Base-by-base conservation (phyloP, 495 filamentous ascomycete species). In the Xylaria flabelliformis region DNA sequence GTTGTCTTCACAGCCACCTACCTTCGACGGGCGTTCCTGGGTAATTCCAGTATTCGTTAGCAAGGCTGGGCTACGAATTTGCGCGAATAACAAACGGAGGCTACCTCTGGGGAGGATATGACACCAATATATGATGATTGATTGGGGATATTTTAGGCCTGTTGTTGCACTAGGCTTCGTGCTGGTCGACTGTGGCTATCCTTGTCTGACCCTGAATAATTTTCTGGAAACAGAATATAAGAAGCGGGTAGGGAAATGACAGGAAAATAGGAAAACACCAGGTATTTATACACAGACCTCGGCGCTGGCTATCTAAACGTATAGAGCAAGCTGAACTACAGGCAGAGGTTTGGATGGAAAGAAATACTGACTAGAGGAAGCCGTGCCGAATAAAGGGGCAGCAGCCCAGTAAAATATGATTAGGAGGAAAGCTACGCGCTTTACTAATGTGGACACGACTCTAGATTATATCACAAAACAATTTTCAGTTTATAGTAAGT, bases 121-220 rank as follows among this genome's bases (percentile, higher is more conserved):
- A 34, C 55, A 58, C 55, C 55, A 58, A 58, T 26, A 58, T 58
- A 58, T 58, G 55, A 58, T 58, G 55, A 19, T 58, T 58, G 4
- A 58, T 61, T 39, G 32, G 17, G 32, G 32, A 21, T n/a, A 0
- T 61, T 39, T 39, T 19, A 61, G 34, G 32, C 58, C 29, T 61
- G 4, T 5, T 61, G 58, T 29, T 13, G 34, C 58, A 61, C 58
- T 61, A 9, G 55, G 55, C 55, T 59, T 59, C 55, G 29, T 59
- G 29, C 55, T 36, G n/a, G 55, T 59, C 19, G 34, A 39, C 58
- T 21, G 21, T 61, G 6, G 34, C 32, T 61, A 19, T 39, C 58
- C 34, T 21, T 39, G 58, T 61, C 58, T 61, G 58, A 61, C 39
- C 19, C 39, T 61, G 58, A 7, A 61, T 39, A 5, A 21, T 21